Base-by-base conservation (phyloP, 345 rosid genomes). In the Salix dunnii region DNA sequence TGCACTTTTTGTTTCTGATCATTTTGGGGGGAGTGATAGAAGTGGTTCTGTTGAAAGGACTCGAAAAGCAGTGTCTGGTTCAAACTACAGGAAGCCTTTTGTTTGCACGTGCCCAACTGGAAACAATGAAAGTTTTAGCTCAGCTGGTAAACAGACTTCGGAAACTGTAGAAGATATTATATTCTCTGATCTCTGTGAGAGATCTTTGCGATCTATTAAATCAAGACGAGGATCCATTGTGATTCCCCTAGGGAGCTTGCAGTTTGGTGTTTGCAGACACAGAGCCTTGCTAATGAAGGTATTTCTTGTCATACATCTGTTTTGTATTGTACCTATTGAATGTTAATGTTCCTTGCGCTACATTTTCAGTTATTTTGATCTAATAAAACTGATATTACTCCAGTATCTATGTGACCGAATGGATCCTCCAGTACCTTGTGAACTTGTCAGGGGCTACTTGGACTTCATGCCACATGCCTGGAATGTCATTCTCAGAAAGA, bases 401-500 rank as follows among this genome's bases (percentile, higher is more conserved):
- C 80, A 93, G 99, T 93, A 92, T 84, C 90, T 96, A 48, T 96
- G 99, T 74, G 99, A 96, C 68, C 88, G 99, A 62, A 91, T 93
- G 94, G 89, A 90, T 68, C 99, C 98, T 75, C 97, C 98, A 46
- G 76, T 96, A 60, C 97, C 94, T 28, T 96, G 99, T 73, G 99
- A 96, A 89, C 96, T 96, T 88, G 93, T 96, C 60, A 92, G 99
- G 87, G 99, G 99, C 28, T 96, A 96, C 86, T 82, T 93, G 80
- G 98, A 93, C 86, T 96, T 89, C 83, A 76, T 82, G 82, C 97
- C 98, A 48, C 99, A 93, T 88, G 98, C 98, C 28, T 96, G 99
- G 99, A 96, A 96, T 82, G 80, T 84, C 70, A 79, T 93, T 78
- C 89, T 85, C 64, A 78, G 88, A 17, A 91, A 85, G 84, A 88